These are phyloP conservation scores for Sporothrix pseudoabietina DNA, from an alignment of 2,329 filamentous ascomycete genomes.

Conservation along the genomic window DNA sequence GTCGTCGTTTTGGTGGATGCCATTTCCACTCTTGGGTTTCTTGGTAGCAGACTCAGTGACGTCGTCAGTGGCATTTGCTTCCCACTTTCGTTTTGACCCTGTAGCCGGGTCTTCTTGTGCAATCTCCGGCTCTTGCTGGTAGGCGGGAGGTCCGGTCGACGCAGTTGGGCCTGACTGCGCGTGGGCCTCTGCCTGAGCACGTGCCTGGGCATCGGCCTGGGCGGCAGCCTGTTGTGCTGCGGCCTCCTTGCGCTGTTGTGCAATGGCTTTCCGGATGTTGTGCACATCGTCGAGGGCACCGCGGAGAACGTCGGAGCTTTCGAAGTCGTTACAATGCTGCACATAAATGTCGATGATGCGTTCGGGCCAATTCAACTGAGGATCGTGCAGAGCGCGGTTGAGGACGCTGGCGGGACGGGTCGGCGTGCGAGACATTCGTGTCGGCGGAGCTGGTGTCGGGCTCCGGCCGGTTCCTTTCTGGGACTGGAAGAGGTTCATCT, in stretches of 20 bases:
- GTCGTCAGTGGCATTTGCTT: slow-evolving; percentile 52
- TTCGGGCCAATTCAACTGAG: slow-evolving; percentile 74
- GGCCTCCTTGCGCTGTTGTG: slow-evolving; percentile 61
- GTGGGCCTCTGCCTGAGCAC: slow-evolving; percentile 28
- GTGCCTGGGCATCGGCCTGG: slow-evolving; percentile 46
- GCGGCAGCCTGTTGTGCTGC: slow-evolving; percentile 44
- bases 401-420: slow-evolving; percentile 75
- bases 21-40: slow-evolving; percentile 59
- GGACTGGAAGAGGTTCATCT: slow-evolving; percentile 66
- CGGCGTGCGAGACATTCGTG: slow-evolving; percentile 63
- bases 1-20: slow-evolving; percentile 36
- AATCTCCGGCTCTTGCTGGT: slow-evolving; percentile 38
- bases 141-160: neutral
- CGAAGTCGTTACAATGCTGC: slow-evolving; percentile 86
- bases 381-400: slow-evolving; percentile 65
- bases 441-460: slow-evolving; percentile 49
- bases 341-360: slow-evolving; percentile 72
- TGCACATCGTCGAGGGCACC: slow-evolving; percentile 73
- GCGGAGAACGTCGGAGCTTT: slow-evolving; percentile 74
- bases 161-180: neutral
- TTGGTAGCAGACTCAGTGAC: slow-evolving; percentile 62
- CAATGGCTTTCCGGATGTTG: slow-evolving; percentile 65
- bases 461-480: slow-evolving; percentile 56
- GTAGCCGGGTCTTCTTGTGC: slow-evolving; percentile 44
- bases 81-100: slow-evolving; percentile 73